Conservation (phyloP, 140 eudicot genomes). For the Ambrosia hybrid region DNA sequence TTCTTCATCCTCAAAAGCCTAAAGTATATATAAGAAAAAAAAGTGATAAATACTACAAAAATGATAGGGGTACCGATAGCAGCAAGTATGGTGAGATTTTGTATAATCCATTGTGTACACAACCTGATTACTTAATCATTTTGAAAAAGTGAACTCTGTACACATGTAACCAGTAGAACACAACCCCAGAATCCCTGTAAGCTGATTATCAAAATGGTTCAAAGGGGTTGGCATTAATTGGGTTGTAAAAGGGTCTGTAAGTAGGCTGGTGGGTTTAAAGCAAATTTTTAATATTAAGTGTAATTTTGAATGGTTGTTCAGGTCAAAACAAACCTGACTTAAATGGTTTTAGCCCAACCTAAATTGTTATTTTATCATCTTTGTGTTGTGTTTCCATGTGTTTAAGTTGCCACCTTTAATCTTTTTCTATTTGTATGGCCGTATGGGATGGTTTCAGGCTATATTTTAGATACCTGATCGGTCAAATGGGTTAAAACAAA, state of each 20-base stretch:
- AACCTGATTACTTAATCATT: background rate
- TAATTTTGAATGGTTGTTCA: background rate
- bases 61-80: too few relatives aligned
- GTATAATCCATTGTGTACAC: background rate
- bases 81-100: slow-evolving; percentile 70
- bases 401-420: background rate
- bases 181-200: background rate
- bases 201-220: background rate
- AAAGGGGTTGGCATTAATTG: background rate
- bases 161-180: background rate
- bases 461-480: background rate
- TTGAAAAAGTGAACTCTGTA: background rate
- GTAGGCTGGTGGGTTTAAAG: background rate
- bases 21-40: too few relatives aligned
- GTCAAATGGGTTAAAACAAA: background rate
- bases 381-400: slow-evolving; percentile 1
- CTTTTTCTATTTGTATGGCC: background rate
- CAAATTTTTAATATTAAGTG: background rate
- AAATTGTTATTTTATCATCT: background rate
- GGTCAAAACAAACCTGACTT: background rate
- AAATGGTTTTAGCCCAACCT: background rate
- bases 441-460: background rate
- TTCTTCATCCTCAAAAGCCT: slow-evolving; percentile 85
- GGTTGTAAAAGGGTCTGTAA: background rate
- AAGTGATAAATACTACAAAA: too few relatives aligned